Evolutionary conservation across 768 basidiomycete species (phyloP).

Genomic region (Tubosaeta brunneosetosa): DNA sequence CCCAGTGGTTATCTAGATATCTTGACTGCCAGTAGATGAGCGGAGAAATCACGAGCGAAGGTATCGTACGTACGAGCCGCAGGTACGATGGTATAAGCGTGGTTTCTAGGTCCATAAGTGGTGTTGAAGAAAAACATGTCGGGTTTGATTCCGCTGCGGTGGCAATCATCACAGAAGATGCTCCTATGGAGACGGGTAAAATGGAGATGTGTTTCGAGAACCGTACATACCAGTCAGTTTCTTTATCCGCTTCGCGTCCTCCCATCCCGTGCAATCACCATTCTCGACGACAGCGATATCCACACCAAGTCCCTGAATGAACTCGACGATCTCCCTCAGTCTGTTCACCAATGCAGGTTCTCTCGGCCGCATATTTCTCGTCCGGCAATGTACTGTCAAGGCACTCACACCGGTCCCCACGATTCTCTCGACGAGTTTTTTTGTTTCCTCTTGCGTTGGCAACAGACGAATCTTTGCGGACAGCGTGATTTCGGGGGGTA

Average conservation of each 20-base stretch:
- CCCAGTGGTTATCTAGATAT: slow-evolving; percentile 76
- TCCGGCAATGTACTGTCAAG: slow-evolving; percentile 93
- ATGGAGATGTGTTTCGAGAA: not conserved
- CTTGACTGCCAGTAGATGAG: slow-evolving; percentile 44
- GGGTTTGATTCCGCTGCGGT: slow-evolving; percentile 93
- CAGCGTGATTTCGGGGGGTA: slow-evolving; percentile 79
- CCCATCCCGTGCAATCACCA: slow-evolving; percentile 80
- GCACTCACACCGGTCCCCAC: slow-evolving; percentile 83
- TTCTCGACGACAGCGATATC: slow-evolving; percentile 91
- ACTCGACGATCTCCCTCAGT: slow-evolving; percentile 79
- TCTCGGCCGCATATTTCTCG: slow-evolving; percentile 81
- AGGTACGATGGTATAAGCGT: slow-evolving; percentile 70
- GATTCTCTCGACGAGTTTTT: slow-evolving; percentile 85
- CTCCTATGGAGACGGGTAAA: slow-evolving; percentile 40
- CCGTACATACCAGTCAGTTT: slow-evolving; percentile 60
- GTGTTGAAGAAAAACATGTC: slow-evolving; percentile 71
- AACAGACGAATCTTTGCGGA: slow-evolving; percentile 91
- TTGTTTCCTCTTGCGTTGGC: slow-evolving; percentile 80
- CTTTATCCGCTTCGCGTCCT: slow-evolving; percentile 74
- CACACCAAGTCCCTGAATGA: slow-evolving; percentile 67
- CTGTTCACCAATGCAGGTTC: slow-evolving; percentile 77
- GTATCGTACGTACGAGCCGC: slow-evolving; percentile 49
- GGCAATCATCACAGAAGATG: slow-evolving; percentile 94
- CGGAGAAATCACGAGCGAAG: not conserved
- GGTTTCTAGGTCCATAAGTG: slow-evolving; percentile 62